Evolutionary conservation across 768 basidiomycete genomes (phyloP).

Genomic region (Leccinum ochraceum): DNA sequence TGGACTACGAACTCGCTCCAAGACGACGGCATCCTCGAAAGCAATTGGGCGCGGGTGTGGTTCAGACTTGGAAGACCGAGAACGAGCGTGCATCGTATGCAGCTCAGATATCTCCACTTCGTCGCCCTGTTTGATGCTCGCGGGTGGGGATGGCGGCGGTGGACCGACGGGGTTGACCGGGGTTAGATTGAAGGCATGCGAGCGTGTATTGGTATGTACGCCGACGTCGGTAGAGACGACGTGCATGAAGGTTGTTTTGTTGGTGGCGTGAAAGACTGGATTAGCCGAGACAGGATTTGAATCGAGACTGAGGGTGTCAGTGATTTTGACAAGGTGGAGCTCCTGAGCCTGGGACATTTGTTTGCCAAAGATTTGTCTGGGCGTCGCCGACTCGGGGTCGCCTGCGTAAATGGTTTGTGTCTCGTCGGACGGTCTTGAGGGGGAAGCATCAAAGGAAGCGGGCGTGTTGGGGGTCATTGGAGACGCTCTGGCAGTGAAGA

Average conservation of each 20-base stretch:
- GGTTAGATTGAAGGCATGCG: neutral
- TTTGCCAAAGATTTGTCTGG: conserved; percentile 34
- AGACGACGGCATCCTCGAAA: conserved; percentile 35
- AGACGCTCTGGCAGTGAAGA: conserved; percentile 30
- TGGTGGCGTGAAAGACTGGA: conserved; percentile 37
- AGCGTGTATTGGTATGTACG: conserved; percentile 9
- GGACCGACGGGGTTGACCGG: conserved; percentile 41
- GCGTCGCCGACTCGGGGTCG: conserved; percentile 29
- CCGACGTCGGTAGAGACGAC: conserved; percentile 28
- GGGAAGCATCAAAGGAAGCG: conserved; percentile 22
- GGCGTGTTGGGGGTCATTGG: conserved; percentile 23
- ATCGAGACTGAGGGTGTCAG: conserved; percentile 48
- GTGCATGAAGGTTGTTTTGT: conserved; percentile 36
- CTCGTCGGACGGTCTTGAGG: conserved; percentile 37
- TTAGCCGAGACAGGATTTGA: conserved; percentile 35
- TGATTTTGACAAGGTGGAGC: conserved; percentile 56
- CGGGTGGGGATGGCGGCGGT: conserved; percentile 56
- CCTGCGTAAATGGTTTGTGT: conserved; percentile 31
- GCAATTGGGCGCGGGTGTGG: conserved; percentile 26
- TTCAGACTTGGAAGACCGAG: conserved; percentile 23
- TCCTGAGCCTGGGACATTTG: conserved; percentile 41
- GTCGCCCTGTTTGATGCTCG: conserved; percentile 36
- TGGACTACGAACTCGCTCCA: conserved; percentile 21
- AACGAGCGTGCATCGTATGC: conserved; percentile 33
- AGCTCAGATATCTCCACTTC: conserved; percentile 19